These are phyloP conservation scores for Phytophthora chlamydospora DNA, from an alignment of 352 stramenopile genomes.

Conservation along the genomic window DNA sequence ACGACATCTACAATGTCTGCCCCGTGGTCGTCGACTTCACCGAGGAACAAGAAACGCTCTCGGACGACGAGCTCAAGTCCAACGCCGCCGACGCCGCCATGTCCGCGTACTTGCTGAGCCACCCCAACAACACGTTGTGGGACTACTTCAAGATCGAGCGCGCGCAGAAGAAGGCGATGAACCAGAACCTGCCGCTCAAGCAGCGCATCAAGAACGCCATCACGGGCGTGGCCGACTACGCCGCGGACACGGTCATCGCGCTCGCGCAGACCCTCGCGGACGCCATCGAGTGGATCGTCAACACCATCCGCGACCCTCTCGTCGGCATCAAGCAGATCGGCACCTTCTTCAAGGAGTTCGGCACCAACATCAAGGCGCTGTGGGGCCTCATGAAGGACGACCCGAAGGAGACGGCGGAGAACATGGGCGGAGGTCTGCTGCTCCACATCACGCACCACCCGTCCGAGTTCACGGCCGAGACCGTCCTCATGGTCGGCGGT, in stretches of 20 bases:
- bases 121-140: slow-evolving; percentile 32
- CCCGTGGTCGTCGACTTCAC: slow-evolving; percentile 26
- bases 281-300: slow-evolving; percentile 22
- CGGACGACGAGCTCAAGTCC: slow-evolving; percentile 25
- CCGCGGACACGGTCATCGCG: slow-evolving; percentile 12
- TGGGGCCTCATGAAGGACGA: slow-evolving; percentile 30
- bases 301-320: slow-evolving; percentile 19
- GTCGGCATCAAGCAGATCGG: slow-evolving; percentile 13
- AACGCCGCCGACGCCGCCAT: slow-evolving; percentile 29
- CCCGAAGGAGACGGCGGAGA: slow-evolving; percentile 25
- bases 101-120: slow-evolving; percentile 26
- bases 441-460: slow-evolving; percentile 33
- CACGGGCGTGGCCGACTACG: slow-evolving; percentile 10
- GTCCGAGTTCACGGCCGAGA: slow-evolving; percentile 34
- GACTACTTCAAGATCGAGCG: slow-evolving; percentile 30
- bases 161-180: slow-evolving; percentile 21
- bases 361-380: slow-evolving; percentile 22
- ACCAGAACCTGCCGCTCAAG: slow-evolving; percentile 8
- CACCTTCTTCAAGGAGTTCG: slow-evolving; percentile 22
- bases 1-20: slow-evolving; percentile 34
- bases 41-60: slow-evolving; percentile 24
- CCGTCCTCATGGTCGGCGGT: slow-evolving; percentile 17
- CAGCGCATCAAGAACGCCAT: slow-evolving; percentile 12
- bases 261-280: slow-evolving; percentile 13
- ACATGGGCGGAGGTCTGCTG: slow-evolving; percentile 34